Evolutionary conservation across 768 basidiomycete species (phyloP).

Genomic region (Pulveroboletus sp.): DNA sequence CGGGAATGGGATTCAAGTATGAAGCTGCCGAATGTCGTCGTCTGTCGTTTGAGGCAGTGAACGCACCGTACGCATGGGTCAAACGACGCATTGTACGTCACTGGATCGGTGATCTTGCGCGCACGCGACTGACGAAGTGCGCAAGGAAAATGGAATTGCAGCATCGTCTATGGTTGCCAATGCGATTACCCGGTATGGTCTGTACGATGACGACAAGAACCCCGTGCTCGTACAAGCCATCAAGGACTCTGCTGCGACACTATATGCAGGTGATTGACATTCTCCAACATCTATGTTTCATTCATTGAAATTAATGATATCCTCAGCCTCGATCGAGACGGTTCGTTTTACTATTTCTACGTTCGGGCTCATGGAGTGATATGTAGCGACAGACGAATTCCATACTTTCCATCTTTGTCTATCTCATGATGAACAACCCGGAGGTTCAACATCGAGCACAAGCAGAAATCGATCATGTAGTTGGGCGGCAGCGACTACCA

Average conservation of each 20-base stretch:
- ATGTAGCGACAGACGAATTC: constrained; percentile 22
- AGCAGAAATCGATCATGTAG: constrained; percentile 29
- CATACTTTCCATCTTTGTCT: constrained; percentile 23
- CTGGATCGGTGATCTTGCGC: not conserved
- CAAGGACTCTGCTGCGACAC: constrained; percentile 17
- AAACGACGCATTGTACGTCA: too few relatives aligned
- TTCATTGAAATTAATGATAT: not conserved
- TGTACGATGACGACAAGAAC: not conserved
- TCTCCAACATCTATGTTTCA: not conserved
- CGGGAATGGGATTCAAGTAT: constrained; percentile 22
- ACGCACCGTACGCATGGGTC: too few relatives aligned
- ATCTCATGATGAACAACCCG: constrained; percentile 22
- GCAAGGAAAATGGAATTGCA: not conserved
- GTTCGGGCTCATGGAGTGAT: not conserved
- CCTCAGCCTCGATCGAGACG: constrained; percentile 30
- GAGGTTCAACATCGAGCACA: constrained; percentile 19
- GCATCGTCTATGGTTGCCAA: too few relatives aligned
- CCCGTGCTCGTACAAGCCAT: constrained; percentile 8
- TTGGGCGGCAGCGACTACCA: constrained; percentile 30
- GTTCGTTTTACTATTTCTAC: constrained; percentile 13
- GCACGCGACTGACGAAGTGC: not conserved
- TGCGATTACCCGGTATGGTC: not conserved
- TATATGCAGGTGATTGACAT: constrained; percentile 16
- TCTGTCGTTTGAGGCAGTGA: constrained; percentile 27
- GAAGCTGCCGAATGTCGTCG: constrained; percentile 9